Base-by-base conservation (phyloP, 106 monocot genomes). In the Narthecium ossifragum region DNA sequence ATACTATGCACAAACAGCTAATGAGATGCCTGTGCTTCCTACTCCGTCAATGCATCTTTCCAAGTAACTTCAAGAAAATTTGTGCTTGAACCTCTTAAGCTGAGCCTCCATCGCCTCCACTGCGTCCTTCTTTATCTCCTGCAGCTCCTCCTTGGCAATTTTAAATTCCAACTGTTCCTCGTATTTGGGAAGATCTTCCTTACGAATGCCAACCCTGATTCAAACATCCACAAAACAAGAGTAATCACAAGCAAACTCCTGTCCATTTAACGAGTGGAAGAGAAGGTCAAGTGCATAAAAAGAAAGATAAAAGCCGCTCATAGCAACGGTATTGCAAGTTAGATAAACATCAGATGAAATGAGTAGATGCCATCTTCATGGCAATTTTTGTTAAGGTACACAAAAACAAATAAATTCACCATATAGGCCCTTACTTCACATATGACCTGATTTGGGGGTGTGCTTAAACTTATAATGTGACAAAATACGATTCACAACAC, bases 21-120 rank as follows among this genome's bases (percentile, higher is more conserved):
- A 39, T 39, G 39, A 15, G 3, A 3, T 3, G 0, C 12, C 3
- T 39, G 39, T 39, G 39, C 11, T 43, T 43, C 0, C 4, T 13
- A 43, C 17, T 43, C 17, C 12, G 14, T 3, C 1, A 43, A 17
- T 18, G 4, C 43, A 17, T 43, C 18, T 3, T 39, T 39, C 15
- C 2, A 43, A 43, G 2, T 2, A 6, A 17, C 0, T 43, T n/a
- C n/a, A n/a, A n/a, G n/a, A n/a, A n/a, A n/a, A n/a, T 43, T 43
- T 13, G 5, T 37, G 36, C 36, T 43, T 0, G 63, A 0, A 89
- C 93, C 89, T 79, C 58, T 94, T 94, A n/a, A 90, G 54, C 55
- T 89, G 93, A 54, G 85, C 75, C 29, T 90, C 89, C 86, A 96
- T 96, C 34, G 89, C 94, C 65, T 96, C 94, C 7, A 83, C 22